A percentile compares a stretch with the other conserved stretches of the same genome.
These are phyloP conservation scores for Chalaropsis ovoidea DNA, from an alignment of 2,329 filamentous ascomycete species.

Conservation along the genomic window DNA sequence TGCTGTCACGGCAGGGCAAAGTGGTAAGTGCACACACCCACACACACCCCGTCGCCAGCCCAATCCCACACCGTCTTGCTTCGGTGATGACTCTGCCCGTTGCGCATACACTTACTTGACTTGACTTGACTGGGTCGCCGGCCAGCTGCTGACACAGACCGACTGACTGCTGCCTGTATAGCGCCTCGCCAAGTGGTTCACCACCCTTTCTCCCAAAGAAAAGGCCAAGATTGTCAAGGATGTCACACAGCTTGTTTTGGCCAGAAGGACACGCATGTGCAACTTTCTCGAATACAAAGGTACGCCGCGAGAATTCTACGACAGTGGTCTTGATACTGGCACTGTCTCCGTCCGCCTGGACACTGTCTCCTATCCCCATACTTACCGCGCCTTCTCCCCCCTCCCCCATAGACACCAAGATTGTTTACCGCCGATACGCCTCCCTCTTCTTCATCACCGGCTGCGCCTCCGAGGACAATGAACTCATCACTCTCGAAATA, in stretches of 20 bases:
- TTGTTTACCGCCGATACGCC: constrained; percentile 96
- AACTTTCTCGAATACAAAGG: constrained; percentile 99
- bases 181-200: constrained; percentile 99
- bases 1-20: constrained; percentile 97
- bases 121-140: neutral
- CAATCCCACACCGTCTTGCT: neutral
- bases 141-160: neutral
- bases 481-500: constrained; percentile 94
- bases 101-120: too few species aligned
- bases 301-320: too few species aligned
- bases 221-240: constrained; percentile 99
- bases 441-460: constrained; percentile 99
- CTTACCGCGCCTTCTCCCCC: neutral
- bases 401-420: constrained; percentile 68
- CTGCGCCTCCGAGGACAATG: constrained; percentile 93
- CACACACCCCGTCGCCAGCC: neutral
- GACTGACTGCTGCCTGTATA: constrained; percentile 35
- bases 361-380: neutral
- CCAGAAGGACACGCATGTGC: constrained; percentile 95
- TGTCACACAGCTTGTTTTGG: constrained; percentile 93
- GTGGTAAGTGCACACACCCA: constrained; percentile 56
- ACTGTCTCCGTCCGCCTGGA: neutral
- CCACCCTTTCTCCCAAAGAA: constrained; percentile 90
- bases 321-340: neutral
- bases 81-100: neutral